These are phyloP conservation scores for Solanum peruvianum DNA, from an alignment of 257 asterid species.

Conservation along the genomic window DNA sequence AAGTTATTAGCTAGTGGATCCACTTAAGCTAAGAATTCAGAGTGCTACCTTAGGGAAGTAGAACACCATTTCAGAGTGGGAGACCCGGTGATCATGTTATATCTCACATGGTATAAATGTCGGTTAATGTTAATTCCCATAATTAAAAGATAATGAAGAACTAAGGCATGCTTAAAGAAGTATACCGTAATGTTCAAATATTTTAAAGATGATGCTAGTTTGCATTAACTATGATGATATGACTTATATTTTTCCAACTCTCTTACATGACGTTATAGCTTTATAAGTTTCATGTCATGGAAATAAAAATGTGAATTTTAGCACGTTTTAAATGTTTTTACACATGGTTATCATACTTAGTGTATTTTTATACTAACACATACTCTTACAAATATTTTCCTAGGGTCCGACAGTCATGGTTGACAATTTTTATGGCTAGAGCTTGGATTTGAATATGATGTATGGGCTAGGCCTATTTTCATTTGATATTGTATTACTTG, in stretches of 20 bases:
- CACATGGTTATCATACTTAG: background rate
- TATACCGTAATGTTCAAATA: too few relatives aligned
- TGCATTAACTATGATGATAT: background rate
- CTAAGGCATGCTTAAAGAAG: too few relatives aligned
- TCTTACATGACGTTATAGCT: background rate
- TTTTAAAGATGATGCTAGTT: background rate
- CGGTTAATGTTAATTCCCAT: too few relatives aligned
- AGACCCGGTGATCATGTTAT: too few relatives aligned
- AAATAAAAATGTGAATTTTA: background rate
- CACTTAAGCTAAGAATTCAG: too few relatives aligned
- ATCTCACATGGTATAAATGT: too few relatives aligned
- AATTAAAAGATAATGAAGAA: too few relatives aligned
- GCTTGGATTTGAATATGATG: background rate
- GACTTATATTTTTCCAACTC: background rate
- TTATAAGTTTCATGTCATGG: background rate
- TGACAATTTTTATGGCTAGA: background rate
- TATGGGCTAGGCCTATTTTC: background rate
- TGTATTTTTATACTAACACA: background rate
- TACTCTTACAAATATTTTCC: background rate
- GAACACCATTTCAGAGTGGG: too few relatives aligned
- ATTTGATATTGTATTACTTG: background rate
- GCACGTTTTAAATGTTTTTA: too few relatives aligned
- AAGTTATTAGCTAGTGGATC: too few relatives aligned
- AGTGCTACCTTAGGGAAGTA: too few relatives aligned
- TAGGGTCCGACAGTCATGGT: background rate